Percentiles rank a stretch among this genome's conserved stretches.
Evolutionary conservation across 1,284 basidiomycete species (phyloP).

Genomic region (Irpex sp.): DNA sequence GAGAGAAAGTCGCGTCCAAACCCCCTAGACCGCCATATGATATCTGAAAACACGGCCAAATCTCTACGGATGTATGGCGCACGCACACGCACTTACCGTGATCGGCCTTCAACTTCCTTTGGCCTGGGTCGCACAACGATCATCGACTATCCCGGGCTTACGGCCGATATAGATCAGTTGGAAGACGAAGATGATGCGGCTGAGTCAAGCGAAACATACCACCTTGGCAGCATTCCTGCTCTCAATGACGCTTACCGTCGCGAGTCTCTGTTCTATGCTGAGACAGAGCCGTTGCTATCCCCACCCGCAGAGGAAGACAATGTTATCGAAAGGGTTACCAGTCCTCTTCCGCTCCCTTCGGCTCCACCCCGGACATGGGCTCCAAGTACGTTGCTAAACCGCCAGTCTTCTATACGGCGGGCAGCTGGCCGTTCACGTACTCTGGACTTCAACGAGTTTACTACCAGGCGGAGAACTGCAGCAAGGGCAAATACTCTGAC

Average conservation of each 20-base stretch:
- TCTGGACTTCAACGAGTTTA: conserved; percentile 67
- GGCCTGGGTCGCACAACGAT: conserved; percentile 9
- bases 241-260: conserved; percentile 36
- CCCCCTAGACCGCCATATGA: conserved; percentile 50
- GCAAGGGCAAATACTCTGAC: conserved; percentile 18
- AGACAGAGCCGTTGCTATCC: conserved; percentile 12
- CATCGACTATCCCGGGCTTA: conserved; percentile 43
- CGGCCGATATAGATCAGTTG: conserved; percentile 47
- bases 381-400: conserved; percentile 29
- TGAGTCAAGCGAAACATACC: conserved; percentile 28
- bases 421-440: conserved; percentile 48
- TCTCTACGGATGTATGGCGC: conserved; percentile 53
- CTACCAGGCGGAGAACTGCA: conserved; percentile 48
- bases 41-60: conserved; percentile 61
- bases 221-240: conserved; percentile 54
- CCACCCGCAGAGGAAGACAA: conserved; percentile 3
- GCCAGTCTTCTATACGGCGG: conserved; percentile 44
- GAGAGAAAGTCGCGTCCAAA: conserved; percentile 56
- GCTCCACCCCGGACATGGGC: conserved; percentile 16
- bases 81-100: conserved; percentile 49
- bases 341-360: conserved; percentile 19
- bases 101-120: conserved; percentile 20
- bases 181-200: conserved; percentile 54
- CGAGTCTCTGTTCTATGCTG: conserved; percentile 14
- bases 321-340: conserved; percentile 13